Conservation (phyloP, 495 filamentous ascomycete species). For the Penicillium macrosclerotiorum region DNA sequence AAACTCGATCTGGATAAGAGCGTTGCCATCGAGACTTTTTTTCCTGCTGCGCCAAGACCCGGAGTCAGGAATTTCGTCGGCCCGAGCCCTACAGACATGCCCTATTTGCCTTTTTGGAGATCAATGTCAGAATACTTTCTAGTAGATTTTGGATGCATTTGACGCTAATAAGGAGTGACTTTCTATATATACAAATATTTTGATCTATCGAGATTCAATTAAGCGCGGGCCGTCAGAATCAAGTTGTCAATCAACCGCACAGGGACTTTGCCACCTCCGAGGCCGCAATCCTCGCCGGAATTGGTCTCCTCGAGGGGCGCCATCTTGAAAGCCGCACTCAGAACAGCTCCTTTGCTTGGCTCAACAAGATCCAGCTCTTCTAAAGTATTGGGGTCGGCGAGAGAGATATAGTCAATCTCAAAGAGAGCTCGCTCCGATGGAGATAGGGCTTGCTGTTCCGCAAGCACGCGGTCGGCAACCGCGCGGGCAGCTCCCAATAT, state of each 20-base stretch:
- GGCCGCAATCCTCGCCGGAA: constrained; percentile 63
- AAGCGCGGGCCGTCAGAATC: constrained; percentile 55
- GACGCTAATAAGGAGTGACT: neutral
- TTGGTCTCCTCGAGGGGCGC: constrained; percentile 67
- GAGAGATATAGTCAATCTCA: constrained; percentile 85
- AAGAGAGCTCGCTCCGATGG: constrained; percentile 64
- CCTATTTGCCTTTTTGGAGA: constrained; percentile 38
- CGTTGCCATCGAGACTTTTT: constrained; percentile 30
- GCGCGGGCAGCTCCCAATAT: constrained; percentile 65
- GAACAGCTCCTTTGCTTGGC: constrained; percentile 65
- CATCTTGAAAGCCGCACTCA: constrained; percentile 92
- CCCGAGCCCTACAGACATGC: constrained; percentile 33
- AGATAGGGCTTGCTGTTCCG: constrained; percentile 61
- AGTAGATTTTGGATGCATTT: constrained; percentile 7
- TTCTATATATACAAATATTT: neutral
- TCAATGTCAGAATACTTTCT: too few species aligned
- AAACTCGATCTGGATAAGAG: neutral
- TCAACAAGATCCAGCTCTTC: constrained; percentile 73
- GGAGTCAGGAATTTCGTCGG: constrained; percentile 36
- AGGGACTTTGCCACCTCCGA: constrained; percentile 66
- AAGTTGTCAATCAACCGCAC: constrained; percentile 96
- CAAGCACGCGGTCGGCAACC: constrained; percentile 47
- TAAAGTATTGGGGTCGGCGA: constrained; percentile 78
- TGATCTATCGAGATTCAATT: neutral
- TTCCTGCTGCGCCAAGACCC: constrained; percentile 21